Evolutionary conservation across 768 basidiomycete genomes (phyloP).

Genomic region (Termitomyces sp.): DNA sequence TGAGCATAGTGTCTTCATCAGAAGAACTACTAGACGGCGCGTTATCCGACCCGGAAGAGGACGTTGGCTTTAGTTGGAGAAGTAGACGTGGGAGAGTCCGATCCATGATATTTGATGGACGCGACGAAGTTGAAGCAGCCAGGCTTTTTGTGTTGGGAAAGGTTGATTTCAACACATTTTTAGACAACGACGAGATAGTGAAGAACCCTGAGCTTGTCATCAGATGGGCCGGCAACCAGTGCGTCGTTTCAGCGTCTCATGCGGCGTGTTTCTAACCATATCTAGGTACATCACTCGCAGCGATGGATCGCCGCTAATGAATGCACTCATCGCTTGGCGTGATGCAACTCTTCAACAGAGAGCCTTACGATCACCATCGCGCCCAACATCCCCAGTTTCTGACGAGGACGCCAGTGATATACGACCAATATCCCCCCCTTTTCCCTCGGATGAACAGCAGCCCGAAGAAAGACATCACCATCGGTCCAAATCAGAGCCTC

Average conservation of each 20-base stretch:
- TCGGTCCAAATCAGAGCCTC: slow-evolving; percentile 39
- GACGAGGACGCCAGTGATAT: slow-evolving; percentile 27
- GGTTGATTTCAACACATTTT: slow-evolving; percentile 61
- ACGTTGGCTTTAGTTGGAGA: slow-evolving; percentile 16
- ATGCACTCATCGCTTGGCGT: slow-evolving; percentile 72
- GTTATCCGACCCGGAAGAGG: slow-evolving; percentile 15
- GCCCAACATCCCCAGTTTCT: slow-evolving; percentile 32
- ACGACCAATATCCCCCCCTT: slow-evolving; percentile 20
- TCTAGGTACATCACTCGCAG: slow-evolving; percentile 72
- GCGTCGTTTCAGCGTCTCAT: slow-evolving; percentile 22
- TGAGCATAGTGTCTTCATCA: slow-evolving; percentile 53
- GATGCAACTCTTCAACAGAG: slow-evolving; percentile 31
- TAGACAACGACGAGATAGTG: slow-evolving; percentile 62
- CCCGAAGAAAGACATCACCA: slow-evolving; percentile 21
- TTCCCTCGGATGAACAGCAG: slow-evolving; percentile 17
- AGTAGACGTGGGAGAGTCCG: slow-evolving; percentile 19
- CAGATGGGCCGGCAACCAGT: slow-evolving; percentile 68
- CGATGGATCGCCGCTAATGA: slow-evolving; percentile 73
- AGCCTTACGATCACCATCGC: slow-evolving; percentile 23
- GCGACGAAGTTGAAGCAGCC: slow-evolving; percentile 52
- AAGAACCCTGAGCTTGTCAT: slow-evolving; percentile 67
- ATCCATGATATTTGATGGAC: slow-evolving; percentile 23
- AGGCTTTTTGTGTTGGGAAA: slow-evolving; percentile 56
- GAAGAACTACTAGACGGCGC: slow-evolving; percentile 18
- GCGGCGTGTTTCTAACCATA: neutral